phyloP scores from a whole-genome alignment of 169 alveolate species.

The Babesia divergens region DNA sequence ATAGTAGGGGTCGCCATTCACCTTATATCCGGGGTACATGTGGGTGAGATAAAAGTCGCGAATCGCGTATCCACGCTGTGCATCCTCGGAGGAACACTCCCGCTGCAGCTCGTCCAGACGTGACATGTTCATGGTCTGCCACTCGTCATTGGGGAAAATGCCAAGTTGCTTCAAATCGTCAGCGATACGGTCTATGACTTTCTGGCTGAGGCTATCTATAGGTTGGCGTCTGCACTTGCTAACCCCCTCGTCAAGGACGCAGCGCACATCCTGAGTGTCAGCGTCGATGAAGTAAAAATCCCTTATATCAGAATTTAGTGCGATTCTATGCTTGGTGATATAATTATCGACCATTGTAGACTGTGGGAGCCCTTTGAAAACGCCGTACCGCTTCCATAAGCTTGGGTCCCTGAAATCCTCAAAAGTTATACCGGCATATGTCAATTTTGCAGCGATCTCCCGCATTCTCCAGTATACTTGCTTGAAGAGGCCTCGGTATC shows the following conservation, averaged over 20 bases:
- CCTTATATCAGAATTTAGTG: constrained; percentile 31
- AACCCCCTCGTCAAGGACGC: constrained; percentile 4
- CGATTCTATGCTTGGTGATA: constrained; percentile 44
- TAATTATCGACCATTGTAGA: constrained; percentile 57
- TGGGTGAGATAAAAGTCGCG: constrained; percentile 51
- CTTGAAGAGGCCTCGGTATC: constrained; percentile 41
- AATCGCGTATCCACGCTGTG: constrained; percentile 61
- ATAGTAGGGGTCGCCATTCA: constrained; percentile 24
- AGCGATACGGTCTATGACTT: constrained; percentile 37
- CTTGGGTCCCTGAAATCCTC: constrained; percentile 48
- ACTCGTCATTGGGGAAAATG: constrained; percentile 22
- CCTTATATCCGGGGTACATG: constrained; percentile 33
- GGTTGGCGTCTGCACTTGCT: not conserved
- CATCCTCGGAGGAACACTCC: constrained; percentile 27
- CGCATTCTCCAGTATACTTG: constrained; percentile 40
- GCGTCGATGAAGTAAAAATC: constrained; percentile 47
- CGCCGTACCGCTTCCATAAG: constrained; percentile 60
- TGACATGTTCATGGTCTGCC: constrained; percentile 45
- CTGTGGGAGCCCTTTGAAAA: constrained; percentile 53
- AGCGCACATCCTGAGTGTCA: constrained; percentile 16
- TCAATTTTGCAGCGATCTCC: constrained; percentile 39
- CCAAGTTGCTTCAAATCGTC: constrained; percentile 31
- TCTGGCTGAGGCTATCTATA: not conserved
- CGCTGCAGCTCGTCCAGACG: constrained; percentile 46
- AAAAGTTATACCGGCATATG: constrained; percentile 44